phyloP scores from a whole-genome alignment of 1,139 yeast genomes.

The Zygosaccharomyces pseudobailii region DNA sequence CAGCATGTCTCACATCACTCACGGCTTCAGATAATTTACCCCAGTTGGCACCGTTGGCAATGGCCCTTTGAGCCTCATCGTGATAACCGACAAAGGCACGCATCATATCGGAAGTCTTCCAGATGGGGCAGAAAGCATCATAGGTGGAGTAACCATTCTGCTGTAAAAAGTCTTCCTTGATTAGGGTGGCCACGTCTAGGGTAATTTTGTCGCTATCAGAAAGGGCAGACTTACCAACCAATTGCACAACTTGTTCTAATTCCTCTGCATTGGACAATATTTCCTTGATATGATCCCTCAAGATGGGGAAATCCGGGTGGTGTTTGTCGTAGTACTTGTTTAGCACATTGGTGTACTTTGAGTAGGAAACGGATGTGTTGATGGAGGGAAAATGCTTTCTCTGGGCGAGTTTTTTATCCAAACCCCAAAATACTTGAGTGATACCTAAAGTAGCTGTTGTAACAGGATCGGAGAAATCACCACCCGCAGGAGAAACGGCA shows the following conservation, averaged over 20 bases:
- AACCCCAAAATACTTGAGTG: slow-evolving; percentile 99
- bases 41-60: slow-evolving; percentile 93
- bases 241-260: slow-evolving; percentile 96
- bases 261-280: slow-evolving; percentile 95
- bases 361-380: slow-evolving; percentile 91
- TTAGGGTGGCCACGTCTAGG: slow-evolving; percentile 82
- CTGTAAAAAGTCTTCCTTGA: slow-evolving; percentile 97
- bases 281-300: slow-evolving; percentile 90
- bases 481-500: slow-evolving; percentile 99
- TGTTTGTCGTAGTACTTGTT: slow-evolving; percentile 78
- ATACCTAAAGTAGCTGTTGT: slow-evolving; percentile 97
- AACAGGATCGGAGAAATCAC: slow-evolving; percentile 99
- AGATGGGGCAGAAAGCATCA: slow-evolving; percentile 98
- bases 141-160: slow-evolving; percentile 98
- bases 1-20: slow-evolving; percentile 84
- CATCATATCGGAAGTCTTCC: slow-evolving; percentile 99
- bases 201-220: slow-evolving; percentile 96
- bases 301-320: slow-evolving; percentile 85
- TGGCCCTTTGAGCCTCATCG: slow-evolving; percentile 97
- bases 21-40: slow-evolving; percentile 84
- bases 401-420: slow-evolving; percentile 97
- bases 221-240: slow-evolving; percentile 96
- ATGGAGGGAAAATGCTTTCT: slow-evolving; percentile 99
- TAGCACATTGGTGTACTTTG: slow-evolving; percentile 87
- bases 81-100: slow-evolving; percentile 84